Evolutionary conservation across 805 yeast species (phyloP).

Genomic region (Hanseniaspora taiwanica): DNA sequence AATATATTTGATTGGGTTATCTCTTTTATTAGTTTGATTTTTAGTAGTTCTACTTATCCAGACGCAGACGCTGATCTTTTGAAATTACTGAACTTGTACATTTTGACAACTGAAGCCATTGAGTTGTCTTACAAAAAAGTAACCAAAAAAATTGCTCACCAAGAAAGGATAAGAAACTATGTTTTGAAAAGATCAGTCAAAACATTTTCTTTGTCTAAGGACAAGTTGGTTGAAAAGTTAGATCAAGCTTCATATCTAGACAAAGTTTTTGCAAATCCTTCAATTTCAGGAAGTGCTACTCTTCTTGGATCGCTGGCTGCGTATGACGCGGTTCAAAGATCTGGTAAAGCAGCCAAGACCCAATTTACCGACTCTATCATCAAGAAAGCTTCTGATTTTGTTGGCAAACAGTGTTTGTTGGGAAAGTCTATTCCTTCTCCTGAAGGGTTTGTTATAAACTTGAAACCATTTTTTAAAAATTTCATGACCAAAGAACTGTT

Average conservation of each 20-base stretch:
- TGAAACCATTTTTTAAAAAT: conserved; percentile 32
- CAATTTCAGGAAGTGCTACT: conserved; percentile 24
- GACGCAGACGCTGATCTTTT: conserved; percentile 1
- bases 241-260: background rate
- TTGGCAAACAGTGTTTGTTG: conserved; percentile 31
- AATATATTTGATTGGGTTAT: conserved; percentile 48
- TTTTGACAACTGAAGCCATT: conserved; percentile 18
- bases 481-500: conserved; percentile 30
- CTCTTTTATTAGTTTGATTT: conserved; percentile 18
- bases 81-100: conserved; percentile 29
- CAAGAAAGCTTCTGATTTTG: conserved; percentile 14
- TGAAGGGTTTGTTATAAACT: conserved; percentile 29
- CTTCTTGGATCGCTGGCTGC: conserved; percentile 27
- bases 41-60: conserved; percentile 11
- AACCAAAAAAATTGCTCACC: conserved; percentile 26
- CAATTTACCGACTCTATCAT: conserved; percentile 12
- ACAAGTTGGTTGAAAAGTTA: background rate
- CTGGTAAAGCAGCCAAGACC: conserved; percentile 13
- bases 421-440: conserved; percentile 31
- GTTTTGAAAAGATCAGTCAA: conserved; percentile 19
- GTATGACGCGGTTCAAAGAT: conserved; percentile 12
- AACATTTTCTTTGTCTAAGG: background rate
- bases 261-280: conserved; percentile 10
- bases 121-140: conserved; percentile 12
- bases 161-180: conserved; percentile 26